Conservation (phyloP, 331 rosid genomes). For the Malus hybrid region DNA sequence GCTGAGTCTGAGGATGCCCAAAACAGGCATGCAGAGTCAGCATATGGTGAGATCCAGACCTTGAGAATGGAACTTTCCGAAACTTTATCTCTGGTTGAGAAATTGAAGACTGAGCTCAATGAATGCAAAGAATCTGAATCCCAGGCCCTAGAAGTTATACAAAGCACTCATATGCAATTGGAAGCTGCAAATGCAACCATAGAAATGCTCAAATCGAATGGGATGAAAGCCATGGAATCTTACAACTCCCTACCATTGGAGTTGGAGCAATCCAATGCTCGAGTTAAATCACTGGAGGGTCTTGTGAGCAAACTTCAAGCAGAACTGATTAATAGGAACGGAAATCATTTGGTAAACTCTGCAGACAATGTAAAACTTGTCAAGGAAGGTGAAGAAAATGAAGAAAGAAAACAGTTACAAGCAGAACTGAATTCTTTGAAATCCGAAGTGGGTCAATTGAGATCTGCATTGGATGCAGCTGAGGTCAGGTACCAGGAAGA, state of each 20-base stretch:
- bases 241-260: conserved; percentile 36
- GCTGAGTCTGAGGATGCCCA: conserved; percentile 40
- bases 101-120: conserved; percentile 43
- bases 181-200: conserved; percentile 43
- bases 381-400: conserved; percentile 20
- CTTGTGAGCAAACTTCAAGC: conserved; percentile 50
- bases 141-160: conserved; percentile 38
- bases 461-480: conserved; percentile 53
- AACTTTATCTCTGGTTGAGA: conserved; percentile 50
- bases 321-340: conserved; percentile 25
- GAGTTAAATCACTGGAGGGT: conserved; percentile 53
- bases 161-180: conserved; percentile 47
- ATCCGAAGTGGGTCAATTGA: conserved; percentile 52
- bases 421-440: conserved; percentile 44
- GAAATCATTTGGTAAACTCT: conserved; percentile 16
- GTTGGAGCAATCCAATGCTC: conserved; percentile 61
- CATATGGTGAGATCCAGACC: conserved; percentile 46
- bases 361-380: conserved; percentile 12
- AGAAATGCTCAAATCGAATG: conserved; percentile 38
- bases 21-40: conserved; percentile 42
- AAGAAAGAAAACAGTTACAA: conserved; percentile 41
- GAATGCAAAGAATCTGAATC: conserved; percentile 65
- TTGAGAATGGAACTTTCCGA: conserved; percentile 61
- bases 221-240: conserved; percentile 28
- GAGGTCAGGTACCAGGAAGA: conserved; percentile 78